Evolutionary conservation across 2,329 filamentous ascomycete species (phyloP), one percentile per base, ranked within the genome.

Genomic region (Myotisia sp.): DNA sequence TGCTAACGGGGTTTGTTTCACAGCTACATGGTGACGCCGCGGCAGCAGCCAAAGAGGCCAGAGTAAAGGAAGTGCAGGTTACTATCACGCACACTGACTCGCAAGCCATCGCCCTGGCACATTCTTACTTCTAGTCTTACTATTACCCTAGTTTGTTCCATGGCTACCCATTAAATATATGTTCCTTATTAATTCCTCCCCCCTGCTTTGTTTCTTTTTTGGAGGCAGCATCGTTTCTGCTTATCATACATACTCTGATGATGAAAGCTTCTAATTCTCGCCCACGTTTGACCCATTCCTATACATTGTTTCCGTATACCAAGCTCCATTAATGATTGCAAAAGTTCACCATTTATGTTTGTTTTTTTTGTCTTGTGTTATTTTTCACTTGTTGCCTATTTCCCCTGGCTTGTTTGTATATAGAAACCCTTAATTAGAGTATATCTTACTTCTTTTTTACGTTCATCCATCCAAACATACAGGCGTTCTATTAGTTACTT

Each of bases 11-110:
- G 30, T 14, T 31, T 28, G 33, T 37, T 23, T 26, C 42, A 45
- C 50, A 94, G 84, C 74, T 98, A 29, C 79, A 87, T 46, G 90
- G 87, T 46, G 74, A 81, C 41, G 90, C 90, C 34, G 75, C 84
- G 42, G 62, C 72, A 34, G 84, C 83, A 35, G 90, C 90, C n/a
- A 76, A 79, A 56, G 70, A 82, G 56, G 84, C 79, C 17, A 84
- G 86, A 41, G 76, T 95, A 27, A 92, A 87, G 67, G 75, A 76
- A 36, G 78, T 95, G 44, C 87, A 71, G 44, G 80, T 98, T 47
- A 93, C 85, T 53, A 94, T 98, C 53, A 94, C 87, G 48, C 92
- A 98, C 62, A 90, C 81, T 24, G 87, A 95, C 48, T 77, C 70
- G 39, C 90, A 98, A 62, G 86, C 90, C 41, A 86, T 95, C 51